These are phyloP conservation scores for Malus sylvestris DNA, from an alignment of 306 rosid species.

Conservation along the genomic window DNA sequence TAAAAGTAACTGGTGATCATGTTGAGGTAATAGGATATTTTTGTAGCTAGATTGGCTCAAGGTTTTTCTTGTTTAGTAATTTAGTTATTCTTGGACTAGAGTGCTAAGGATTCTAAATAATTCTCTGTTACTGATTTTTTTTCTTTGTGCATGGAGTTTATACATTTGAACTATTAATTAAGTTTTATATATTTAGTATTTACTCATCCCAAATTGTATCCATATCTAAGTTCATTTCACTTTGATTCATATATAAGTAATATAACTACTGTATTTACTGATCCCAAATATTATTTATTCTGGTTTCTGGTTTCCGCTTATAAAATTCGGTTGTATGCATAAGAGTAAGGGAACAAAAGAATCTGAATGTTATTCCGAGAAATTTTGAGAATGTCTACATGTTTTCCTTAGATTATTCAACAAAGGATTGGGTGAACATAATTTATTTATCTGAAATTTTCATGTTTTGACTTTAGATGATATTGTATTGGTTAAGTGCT, in stretches of 20 bases:
- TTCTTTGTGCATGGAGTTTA: background rate
- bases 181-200: background rate
- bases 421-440: background rate
- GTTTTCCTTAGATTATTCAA: background rate
- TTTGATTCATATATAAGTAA: background rate
- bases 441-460: background rate
- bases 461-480: background rate
- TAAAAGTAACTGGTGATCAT: conserved; percentile 67
- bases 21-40: conserved; percentile 54
- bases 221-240: background rate
- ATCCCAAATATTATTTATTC: background rate
- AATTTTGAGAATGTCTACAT: background rate
- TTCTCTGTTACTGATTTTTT: background rate
- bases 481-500: conserved; percentile 3
- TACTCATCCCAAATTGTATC: background rate
- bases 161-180: background rate
- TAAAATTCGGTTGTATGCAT: background rate
- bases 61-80: background rate
- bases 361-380: background rate
- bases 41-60: background rate
- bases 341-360: background rate
- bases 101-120: background rate
- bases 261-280: background rate
- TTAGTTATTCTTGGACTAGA: background rate
- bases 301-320: background rate